Conservation (phyloP, 345 rosid species). For the Carallia brachiata region DNA sequence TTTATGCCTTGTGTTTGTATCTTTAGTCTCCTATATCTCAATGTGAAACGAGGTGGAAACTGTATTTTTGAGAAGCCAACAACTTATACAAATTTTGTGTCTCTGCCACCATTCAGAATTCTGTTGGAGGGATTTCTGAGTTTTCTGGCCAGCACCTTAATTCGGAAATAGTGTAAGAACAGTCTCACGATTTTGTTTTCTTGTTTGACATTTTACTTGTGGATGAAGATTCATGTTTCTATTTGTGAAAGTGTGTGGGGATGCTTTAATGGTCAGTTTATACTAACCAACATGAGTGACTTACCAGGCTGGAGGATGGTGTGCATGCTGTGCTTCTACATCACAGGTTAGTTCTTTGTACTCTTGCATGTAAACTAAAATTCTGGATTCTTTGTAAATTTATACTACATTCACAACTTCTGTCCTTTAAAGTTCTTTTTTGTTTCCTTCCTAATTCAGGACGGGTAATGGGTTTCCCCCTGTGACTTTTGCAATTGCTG, state of each 20-base stretch:
- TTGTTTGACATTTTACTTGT: background rate
- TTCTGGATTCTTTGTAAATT: background rate
- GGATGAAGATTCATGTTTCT: background rate
- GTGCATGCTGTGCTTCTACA: conserved; percentile 65
- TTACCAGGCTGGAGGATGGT: conserved; percentile 64
- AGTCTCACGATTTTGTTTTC: background rate
- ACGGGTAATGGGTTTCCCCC: conserved; percentile 55
- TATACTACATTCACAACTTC: background rate
- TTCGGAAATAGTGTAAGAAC: conserved; percentile 57
- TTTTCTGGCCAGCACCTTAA: conserved; percentile 81
- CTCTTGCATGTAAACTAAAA: too few species aligned
- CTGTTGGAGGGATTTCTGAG: conserved; percentile 85
- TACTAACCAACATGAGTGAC: conserved; percentile 19
- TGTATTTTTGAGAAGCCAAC: background rate
- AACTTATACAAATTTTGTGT: conserved; percentile 2
- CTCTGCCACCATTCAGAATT: conserved; percentile 52
- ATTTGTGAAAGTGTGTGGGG: background rate
- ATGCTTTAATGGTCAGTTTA: background rate
- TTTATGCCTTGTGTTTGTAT: background rate
- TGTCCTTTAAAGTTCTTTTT: conserved; percentile 1
- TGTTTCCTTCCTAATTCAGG: conserved; percentile 39
- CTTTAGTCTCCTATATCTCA: too few species aligned
- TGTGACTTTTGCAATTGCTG: conserved; percentile 64
- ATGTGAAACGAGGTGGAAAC: too few species aligned
- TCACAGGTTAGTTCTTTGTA: conserved; percentile 44